Base-by-base conservation (phyloP, 139 green algal species). In the Pleodorina starrii region DNA sequence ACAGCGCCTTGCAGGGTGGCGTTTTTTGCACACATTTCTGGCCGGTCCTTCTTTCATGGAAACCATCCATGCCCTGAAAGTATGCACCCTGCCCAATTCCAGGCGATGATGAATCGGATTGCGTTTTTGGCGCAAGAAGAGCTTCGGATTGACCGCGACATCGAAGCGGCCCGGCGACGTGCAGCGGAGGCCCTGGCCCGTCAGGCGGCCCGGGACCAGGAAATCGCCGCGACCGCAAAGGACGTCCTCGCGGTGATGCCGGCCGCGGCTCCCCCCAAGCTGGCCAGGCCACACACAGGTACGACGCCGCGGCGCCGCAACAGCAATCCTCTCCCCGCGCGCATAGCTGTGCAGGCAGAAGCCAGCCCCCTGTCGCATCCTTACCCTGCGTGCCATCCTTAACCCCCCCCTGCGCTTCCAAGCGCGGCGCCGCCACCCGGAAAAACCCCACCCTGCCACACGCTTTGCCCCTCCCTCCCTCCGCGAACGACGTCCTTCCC, bases 81-180 rank as follows among this genome's bases (percentile, higher is more conserved):
- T n/a, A n/a, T n/a, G n/a, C n/a, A n/a, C n/a, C n/a, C n/a, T n/a
- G n/a, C n/a, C n/a, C n/a, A n/a, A 21, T 66, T 76, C 1, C 84
- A 89, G 84, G 69, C 84, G 0, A 83, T 89, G 68, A 89, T 89
- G 84, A 89, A 89, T 19, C 19, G 84, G n/a, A 89, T 89, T 25
- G 68, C 84, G 12, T 82, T 74, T 36, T 57, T 89, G 2, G 84
- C 84, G 35, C 84, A 89, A 89, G 84, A 89, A 40, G 84, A 89
- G 46, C 29, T 77, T 3, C 69, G 84, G 11, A 5, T 89, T 16
- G 84, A 89, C 68, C 69, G 84, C 9, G 84, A 89, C 84, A 89
- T 82, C 25, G 84, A 81, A 19, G 69, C 48, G 6, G 69, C 69
- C 0, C 84, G 84, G 9, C n/a, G 69, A 59, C 46, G 50, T 9